Conservation (phyloP, 768 basidiomycete genomes). For the Suillus clintonianus region DNA sequence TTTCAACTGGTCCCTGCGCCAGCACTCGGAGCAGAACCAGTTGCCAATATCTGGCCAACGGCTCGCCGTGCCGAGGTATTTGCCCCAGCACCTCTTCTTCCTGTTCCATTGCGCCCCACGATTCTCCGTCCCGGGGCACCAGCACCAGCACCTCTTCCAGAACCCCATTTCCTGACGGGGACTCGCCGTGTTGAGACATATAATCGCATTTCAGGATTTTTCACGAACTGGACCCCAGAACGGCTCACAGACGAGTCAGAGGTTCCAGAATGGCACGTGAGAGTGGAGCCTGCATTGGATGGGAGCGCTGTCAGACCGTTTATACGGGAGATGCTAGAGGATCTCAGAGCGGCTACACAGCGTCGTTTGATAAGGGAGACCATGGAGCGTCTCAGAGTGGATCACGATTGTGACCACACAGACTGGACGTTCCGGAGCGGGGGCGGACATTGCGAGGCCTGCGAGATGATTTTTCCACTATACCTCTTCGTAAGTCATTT, state of each 20-base stretch:
- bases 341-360: too few species aligned
- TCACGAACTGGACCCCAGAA: too few species aligned
- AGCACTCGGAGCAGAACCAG: too few species aligned
- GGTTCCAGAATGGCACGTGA: too few species aligned
- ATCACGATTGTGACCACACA: conserved; percentile 54
- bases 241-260: too few species aligned
- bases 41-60: too few species aligned
- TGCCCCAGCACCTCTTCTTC: not conserved
- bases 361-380: conserved; percentile 30
- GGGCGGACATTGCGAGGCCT: conserved; percentile 48
- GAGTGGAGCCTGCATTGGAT: too few species aligned
- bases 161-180: not conserved
- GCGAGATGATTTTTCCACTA: conserved; percentile 37
- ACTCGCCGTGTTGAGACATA: too few species aligned
- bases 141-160: conserved; percentile 5
- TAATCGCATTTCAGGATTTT: too few species aligned
- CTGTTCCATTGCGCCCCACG: not conserved
- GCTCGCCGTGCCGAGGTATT: not conserved
- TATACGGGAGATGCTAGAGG: too few species aligned
- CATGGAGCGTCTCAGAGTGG: conserved; percentile 43
- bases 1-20: too few species aligned
- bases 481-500: conserved; percentile 53
- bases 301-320: conserved; percentile 9
- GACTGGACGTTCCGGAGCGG: conserved; percentile 48
- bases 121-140: not conserved